A percentile compares a stretch with the other conserved stretches of the same genome.
Evolutionary conservation across 2,329 filamentous ascomycete genomes (phyloP).

Genomic region (Pyricularia pennisetigena): DNA sequence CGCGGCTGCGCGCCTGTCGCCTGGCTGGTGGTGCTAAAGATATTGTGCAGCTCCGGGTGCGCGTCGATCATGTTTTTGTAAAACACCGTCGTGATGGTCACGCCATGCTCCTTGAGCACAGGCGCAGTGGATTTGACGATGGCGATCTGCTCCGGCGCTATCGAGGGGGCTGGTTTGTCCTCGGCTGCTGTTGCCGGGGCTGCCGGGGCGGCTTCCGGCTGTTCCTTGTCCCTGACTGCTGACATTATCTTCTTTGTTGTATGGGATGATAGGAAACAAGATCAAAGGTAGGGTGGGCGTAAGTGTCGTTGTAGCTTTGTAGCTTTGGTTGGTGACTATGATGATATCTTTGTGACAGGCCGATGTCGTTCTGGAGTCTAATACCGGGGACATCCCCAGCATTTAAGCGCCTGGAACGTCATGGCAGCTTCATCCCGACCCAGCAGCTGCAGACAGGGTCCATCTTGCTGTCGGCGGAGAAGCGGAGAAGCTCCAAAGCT

Average conservation of each 20-base stretch:
- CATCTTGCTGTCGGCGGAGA: not conserved
- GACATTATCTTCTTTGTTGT: not conserved
- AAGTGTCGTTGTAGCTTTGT: not conserved
- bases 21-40: constrained; percentile 66
- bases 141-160: constrained; percentile 54
- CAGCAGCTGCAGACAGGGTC: not conserved
- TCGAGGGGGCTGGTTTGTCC: constrained; percentile 8
- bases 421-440: not conserved
- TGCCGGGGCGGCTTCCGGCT: not conserved
- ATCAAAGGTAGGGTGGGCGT: not conserved
- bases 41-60: constrained; percentile 54
- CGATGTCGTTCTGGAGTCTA: not conserved
- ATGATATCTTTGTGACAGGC: not conserved
- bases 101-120: constrained; percentile 58
- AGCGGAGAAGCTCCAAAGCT: not conserved
- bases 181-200: not conserved
- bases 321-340: not conserved
- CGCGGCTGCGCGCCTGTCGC: constrained; percentile 55
- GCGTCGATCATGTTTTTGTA: constrained; percentile 58
- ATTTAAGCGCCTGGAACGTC: not conserved
- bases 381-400: not conserved
- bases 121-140: constrained; percentile 73
- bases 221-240: not conserved
- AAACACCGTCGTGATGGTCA: constrained; percentile 60
- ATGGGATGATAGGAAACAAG: not conserved